Base-by-base conservation (phyloP, 495 filamentous ascomycete species). In the Aspergillus olivimuriae region DNA sequence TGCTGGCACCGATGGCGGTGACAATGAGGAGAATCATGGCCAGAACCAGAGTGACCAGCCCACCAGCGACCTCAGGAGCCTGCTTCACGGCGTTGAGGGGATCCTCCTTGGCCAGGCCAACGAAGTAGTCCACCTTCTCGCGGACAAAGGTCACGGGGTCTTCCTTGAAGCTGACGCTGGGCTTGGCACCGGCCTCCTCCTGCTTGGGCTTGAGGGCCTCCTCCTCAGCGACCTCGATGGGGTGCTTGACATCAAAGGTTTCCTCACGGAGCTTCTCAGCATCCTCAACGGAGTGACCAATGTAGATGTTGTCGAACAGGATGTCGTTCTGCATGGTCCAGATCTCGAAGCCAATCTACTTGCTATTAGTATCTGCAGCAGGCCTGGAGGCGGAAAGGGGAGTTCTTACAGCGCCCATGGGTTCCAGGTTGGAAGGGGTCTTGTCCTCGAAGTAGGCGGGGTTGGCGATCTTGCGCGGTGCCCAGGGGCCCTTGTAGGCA, bases 311-410 rank as follows among this genome's bases (percentile, higher is more conserved):
- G 81, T 97, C 89, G 59, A 99, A 99, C 55, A 96, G 82, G 51
- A 97, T 95, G 65, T 96, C 86, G 67, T 83, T 94, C 63, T 95
- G 92, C 92, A 98, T 98, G 56, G 94, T 97, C 92, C 92, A 98
- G 71, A 98, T 87, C 70, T 97, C 94, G 56, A 95, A 96, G 55
- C 92, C 91, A 73, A 96, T 87, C 82, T 88, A 58, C 15, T 11
- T 40, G 12, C 14, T 16, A 31, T 58, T 31, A 56, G 52, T 47
- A 38, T 14, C 11, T 23, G 2, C 50, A 9, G 24, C 4, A 6
- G n/a, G n/a, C n/a, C n/a, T n/a, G n/a, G n/a, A n/a, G n/a, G n/a
- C n/a, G n/a, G n/a, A n/a, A n/a, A 34, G 26, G 30, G 41, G 20
- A 34, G 16, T 36, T 82, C 84, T 81, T 76, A 89, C 83, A 73